Evolutionary conservation across 495 filamentous ascomycete genomes (phyloP).

Genomic region (Neurospora sublineolata): DNA sequence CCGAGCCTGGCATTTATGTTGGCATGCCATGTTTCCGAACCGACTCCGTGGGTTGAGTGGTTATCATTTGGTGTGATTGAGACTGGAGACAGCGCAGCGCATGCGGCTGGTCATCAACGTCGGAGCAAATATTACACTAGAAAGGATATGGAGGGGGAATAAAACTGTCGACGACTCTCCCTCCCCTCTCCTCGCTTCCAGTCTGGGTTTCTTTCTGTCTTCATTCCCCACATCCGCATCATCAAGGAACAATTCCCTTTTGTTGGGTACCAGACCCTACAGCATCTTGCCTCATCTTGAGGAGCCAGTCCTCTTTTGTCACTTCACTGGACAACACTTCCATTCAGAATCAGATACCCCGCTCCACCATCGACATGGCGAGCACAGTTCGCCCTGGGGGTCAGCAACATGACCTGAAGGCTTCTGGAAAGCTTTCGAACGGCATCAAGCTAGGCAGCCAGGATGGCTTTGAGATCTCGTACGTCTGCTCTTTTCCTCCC

Average conservation of each 20-base stretch:
- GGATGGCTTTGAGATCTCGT: not conserved
- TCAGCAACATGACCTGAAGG: not conserved
- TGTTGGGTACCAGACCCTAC: not conserved
- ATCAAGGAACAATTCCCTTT: not conserved
- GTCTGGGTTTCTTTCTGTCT: not conserved
- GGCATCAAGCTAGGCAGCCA: not conserved
- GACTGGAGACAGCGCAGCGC: not conserved
- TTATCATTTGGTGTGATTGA: not conserved
- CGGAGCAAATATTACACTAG: not conserved
- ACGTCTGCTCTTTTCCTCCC: not conserved
- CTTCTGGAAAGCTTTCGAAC: not conserved
- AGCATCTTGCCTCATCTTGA: not conserved
- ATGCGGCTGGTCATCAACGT: not conserved
- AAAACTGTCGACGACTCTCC: not conserved
- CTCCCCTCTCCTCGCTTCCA: not conserved
- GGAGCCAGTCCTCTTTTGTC: not conserved
- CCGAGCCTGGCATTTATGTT: not conserved
- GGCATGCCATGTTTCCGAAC: not conserved
- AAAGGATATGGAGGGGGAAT: not conserved
- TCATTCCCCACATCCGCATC: not conserved
- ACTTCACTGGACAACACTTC: not conserved
- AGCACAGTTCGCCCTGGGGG: not conserved
- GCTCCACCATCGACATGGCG: not conserved
- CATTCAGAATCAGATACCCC: not conserved
- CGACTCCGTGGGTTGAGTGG: not conserved